A percentile compares a stretch with the other conserved stretches of the same genome.
Conservation (phyloP, 2,329 filamentous ascomycete genomes). For the Fusarium sacchari region DNA sequence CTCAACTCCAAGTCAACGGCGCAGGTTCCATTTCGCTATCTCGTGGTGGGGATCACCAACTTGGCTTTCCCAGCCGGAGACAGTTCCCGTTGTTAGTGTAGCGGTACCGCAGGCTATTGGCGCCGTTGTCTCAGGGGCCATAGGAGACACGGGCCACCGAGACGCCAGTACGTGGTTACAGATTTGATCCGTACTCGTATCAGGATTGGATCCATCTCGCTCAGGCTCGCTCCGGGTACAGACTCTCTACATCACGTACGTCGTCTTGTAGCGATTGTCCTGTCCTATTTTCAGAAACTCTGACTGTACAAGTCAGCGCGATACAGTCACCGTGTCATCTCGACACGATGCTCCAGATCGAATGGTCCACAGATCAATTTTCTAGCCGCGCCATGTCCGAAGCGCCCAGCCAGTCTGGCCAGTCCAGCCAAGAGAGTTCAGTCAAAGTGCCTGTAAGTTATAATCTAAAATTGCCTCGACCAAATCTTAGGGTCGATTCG, state of each 20-base stretch:
- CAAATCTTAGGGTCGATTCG: conserved; percentile 9
- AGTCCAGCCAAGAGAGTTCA: conserved; percentile 8
- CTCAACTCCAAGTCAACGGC: not conserved
- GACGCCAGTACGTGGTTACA: conserved; percentile 9
- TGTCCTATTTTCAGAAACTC: conserved; percentile 20
- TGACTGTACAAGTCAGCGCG: conserved; percentile 24
- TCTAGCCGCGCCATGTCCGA: conserved; percentile 29
- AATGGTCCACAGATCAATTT: conserved; percentile 21
- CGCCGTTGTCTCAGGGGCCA: conserved; percentile 38
- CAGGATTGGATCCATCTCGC: conserved; percentile 30
- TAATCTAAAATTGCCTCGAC: not conserved
- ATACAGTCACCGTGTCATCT: conserved; percentile 29
- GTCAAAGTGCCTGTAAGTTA: not conserved
- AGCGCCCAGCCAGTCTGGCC: conserved; percentile 14
- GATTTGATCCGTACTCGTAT: conserved; percentile 38
- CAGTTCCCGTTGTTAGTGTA: conserved; percentile 42
- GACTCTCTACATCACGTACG: not conserved
- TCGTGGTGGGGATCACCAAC: conserved; percentile 19
- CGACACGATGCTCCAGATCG: conserved; percentile 9
- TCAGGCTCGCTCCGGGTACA: conserved; percentile 14
- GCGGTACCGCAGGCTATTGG: conserved; percentile 35
- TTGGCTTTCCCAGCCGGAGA: conserved; percentile 40
- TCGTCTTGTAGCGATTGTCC: not conserved
- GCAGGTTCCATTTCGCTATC: conserved; percentile 12
- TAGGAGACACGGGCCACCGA: conserved; percentile 3